Conservation (phyloP, 2,329 filamentous ascomycete genomes). For the Thelonectria olida region DNA sequence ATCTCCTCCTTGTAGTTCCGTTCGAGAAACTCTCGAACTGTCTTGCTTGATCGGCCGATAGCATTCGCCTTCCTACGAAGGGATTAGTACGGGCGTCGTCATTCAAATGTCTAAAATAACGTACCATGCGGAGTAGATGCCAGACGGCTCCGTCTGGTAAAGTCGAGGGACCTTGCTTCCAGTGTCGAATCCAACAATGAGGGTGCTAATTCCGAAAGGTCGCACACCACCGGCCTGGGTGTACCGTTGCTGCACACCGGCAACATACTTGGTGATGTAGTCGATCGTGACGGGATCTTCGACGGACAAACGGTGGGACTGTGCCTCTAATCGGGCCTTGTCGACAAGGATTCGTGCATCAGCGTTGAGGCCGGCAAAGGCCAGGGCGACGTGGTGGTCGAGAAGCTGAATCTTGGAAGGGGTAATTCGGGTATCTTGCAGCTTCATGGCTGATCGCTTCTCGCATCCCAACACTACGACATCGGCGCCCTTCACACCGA, state of each 20-base stretch:
- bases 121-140: conserved; percentile 98
- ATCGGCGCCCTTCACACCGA: conserved; percentile 94
- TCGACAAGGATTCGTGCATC: conserved; percentile 98
- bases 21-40: conserved; percentile 97
- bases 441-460: conserved; percentile 98
- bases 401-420: conserved; percentile 98
- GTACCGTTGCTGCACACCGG: conserved; percentile 97
- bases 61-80: conserved; percentile 92
- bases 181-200: conserved; percentile 98
- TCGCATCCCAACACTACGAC: conserved; percentile 97
- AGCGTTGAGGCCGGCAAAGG: conserved; percentile 96
- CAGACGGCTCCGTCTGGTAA: conserved; percentile 99
- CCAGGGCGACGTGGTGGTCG: conserved; percentile 95
- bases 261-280: conserved; percentile 99
- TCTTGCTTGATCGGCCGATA: conserved; percentile 98
- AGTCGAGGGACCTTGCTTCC: conserved; percentile 87
- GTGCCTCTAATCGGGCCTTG: conserved; percentile 96
- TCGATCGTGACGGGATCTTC: conserved; percentile 98
- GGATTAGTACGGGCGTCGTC: conserved; percentile 17
- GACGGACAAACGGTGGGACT: conserved; percentile 95
- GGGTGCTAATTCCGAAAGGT: conserved; percentile 97
- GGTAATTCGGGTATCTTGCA: conserved; percentile 98
- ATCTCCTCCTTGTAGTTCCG: conserved; percentile 98
- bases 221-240: conserved; percentile 98
- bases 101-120: conserved; percentile 39